Conservation (phyloP, 2,329 filamentous ascomycete genomes). For the Trichoderma hamatum region DNA sequence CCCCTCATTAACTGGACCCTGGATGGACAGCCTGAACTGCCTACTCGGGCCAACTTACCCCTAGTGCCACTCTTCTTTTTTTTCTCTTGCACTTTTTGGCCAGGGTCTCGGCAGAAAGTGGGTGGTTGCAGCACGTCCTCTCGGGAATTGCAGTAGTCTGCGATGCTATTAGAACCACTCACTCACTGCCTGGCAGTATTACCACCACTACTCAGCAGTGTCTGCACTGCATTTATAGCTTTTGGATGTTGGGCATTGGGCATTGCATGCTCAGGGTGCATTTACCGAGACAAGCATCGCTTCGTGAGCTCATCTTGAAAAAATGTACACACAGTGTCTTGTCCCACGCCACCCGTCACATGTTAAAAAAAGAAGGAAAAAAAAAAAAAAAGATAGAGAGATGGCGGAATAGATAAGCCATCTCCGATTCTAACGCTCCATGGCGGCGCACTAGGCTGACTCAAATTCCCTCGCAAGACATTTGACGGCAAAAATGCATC, state of each 20-base stretch:
- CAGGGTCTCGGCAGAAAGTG: neutral
- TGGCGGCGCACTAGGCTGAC: constrained; percentile 7
- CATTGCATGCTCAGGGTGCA: neutral
- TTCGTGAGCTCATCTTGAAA: neutral
- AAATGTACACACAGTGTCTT: neutral
- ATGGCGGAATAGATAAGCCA: neutral
- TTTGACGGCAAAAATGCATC: neutral
- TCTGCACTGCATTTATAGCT: neutral
- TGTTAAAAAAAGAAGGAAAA: neutral
- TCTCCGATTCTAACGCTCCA: neutral
- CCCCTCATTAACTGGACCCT: constrained; percentile 16
- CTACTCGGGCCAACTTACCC: neutral
- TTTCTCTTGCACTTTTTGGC: neutral
- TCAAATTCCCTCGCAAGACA: neutral
- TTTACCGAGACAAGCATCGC: neutral
- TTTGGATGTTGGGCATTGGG: neutral
- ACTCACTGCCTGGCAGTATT: too few relatives aligned
- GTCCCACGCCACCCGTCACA: neutral
- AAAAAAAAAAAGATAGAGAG: neutral
- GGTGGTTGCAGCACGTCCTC: too few relatives aligned
- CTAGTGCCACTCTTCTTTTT: neutral
- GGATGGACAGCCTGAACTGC: neutral
- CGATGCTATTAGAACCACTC: neutral
- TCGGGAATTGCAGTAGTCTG: neutral
- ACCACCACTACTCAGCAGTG: too few relatives aligned